phyloP scores from a whole-genome alignment of 768 basidiomycete species.

The Kockovaella imperatae region DNA sequence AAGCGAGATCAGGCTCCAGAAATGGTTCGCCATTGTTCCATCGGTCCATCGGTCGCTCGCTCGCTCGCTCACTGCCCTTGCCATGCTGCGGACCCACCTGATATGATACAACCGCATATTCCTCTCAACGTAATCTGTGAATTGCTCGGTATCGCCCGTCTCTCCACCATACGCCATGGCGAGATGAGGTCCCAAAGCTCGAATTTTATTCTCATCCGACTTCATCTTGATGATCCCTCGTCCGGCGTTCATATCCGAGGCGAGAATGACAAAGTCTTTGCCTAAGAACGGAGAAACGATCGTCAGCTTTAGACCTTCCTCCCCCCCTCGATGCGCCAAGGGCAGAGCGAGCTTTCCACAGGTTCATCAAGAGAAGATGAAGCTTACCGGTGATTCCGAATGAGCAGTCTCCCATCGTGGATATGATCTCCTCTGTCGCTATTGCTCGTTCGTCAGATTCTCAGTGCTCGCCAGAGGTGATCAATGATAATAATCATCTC shows the following conservation, averaged over 20 bases:
- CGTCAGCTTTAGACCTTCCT: no score
- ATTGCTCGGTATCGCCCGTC: slow-evolving; percentile 93
- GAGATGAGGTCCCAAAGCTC: slow-evolving; percentile 77
- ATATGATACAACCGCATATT: slow-evolving; percentile 95
- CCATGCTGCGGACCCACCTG: slow-evolving; percentile 48
- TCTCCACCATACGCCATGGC: slow-evolving; percentile 94
- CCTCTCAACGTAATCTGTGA: slow-evolving; percentile 90
- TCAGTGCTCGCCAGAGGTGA: no score
- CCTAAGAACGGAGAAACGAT: slow-evolving; percentile 46
- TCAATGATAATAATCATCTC: no score
- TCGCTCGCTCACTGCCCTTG: background rate
- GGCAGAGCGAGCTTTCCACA: no score
- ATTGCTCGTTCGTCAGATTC: no score
- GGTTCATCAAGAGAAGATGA: background rate
- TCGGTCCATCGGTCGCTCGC: no score
- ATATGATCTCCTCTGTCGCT: no score
- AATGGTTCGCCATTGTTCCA: no score
- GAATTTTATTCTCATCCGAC: slow-evolving; percentile 92
- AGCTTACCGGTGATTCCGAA: slow-evolving; percentile 61
- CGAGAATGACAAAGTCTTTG: slow-evolving; percentile 87
- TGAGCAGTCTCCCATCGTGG: slow-evolving; percentile 77
- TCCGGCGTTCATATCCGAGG: slow-evolving; percentile 79
- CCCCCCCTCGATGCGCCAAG: no score
- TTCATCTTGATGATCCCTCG: slow-evolving; percentile 98
- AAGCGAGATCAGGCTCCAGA: no score